phyloP scores from a whole-genome alignment of 345 rosid genomes.

The Eutrema yunnanense region DNA sequence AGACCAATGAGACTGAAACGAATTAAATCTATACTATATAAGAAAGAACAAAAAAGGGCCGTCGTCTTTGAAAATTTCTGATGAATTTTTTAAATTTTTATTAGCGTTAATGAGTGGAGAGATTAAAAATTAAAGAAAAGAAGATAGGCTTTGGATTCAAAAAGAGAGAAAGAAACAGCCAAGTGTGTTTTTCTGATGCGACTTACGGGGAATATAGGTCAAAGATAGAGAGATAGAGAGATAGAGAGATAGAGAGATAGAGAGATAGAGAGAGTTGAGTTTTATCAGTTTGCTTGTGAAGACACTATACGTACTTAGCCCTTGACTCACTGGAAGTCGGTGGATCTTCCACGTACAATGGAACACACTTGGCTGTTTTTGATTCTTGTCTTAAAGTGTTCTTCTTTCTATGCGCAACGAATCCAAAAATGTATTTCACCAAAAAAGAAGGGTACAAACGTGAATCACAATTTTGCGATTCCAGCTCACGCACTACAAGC shows the following conservation, averaged over 20 bases:
- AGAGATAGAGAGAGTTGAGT: too few relatives aligned
- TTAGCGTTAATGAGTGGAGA: neutral
- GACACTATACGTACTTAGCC: neutral
- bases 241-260: neutral
- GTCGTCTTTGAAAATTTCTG: slow-evolving; percentile 6
- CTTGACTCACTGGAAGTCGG: neutral
- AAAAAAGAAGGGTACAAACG: too few relatives aligned
- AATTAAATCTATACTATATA: neutral
- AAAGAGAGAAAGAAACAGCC: neutral
- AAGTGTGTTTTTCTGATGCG: slow-evolving; percentile 22
- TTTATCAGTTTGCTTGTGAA: neutral
- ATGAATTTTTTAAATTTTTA: neutral
- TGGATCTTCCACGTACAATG: neutral
- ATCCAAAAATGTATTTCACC: neutral
- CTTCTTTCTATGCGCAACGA: neutral
- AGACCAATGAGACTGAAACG: slow-evolving; percentile 9
- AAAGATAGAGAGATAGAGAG: neutral
- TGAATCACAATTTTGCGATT: too few relatives aligned
- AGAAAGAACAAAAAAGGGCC: neutral
- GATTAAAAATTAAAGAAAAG: neutral
- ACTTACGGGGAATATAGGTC: slow-evolving; percentile 12
- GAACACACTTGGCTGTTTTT: too few relatives aligned
- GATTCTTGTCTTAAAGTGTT: too few relatives aligned
- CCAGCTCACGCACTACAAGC: too few relatives aligned
- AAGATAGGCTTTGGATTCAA: neutral